Percentiles rank a stretch among this genome's conserved stretches.
Evolutionary conservation across 2,329 filamentous ascomycete genomes (phyloP).

Genomic region (Fusarium xyrophilum): DNA sequence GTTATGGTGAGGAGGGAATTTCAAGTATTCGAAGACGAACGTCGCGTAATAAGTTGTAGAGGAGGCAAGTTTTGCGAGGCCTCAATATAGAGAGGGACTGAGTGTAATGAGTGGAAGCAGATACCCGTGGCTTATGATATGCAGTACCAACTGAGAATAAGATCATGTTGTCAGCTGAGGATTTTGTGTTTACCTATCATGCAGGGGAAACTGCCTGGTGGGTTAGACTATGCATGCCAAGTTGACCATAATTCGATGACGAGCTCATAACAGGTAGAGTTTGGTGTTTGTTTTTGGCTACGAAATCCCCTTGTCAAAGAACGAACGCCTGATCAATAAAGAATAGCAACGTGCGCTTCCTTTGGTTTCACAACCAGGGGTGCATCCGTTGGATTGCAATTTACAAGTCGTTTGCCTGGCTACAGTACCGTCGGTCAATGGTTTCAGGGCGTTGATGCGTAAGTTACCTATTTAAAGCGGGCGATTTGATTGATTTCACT

Average conservation of each 20-base stretch:
- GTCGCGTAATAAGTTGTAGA: constrained; percentile 36
- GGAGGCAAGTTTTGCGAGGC: not conserved
- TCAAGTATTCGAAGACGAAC: constrained; percentile 44
- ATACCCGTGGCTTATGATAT: constrained; percentile 18
- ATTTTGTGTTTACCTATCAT: not conserved
- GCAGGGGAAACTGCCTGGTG: not conserved
- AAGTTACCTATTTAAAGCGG: not conserved
- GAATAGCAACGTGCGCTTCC: not conserved
- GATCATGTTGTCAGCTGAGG: not conserved
- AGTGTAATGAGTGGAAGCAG: constrained; percentile 1
- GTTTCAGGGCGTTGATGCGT: not conserved
- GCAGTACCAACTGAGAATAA: not conserved
- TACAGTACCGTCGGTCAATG: not conserved
- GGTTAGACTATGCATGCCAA: not conserved
- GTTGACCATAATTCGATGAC: constrained; percentile 28
- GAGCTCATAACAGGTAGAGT: constrained; percentile 21
- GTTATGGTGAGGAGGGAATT: constrained; percentile 52
- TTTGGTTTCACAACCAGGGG: not conserved
- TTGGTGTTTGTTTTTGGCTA: not conserved
- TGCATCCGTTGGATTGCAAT: not conserved
- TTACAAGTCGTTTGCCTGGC: not conserved
- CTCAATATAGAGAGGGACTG: not conserved
- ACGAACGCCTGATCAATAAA: not conserved
- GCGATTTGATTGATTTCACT: not conserved
- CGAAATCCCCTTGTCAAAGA: not conserved